Evolutionary conservation across 345 rosid genomes (phyloP), one percentile per base, ranked within the genome.

Genomic region (Eucalyptus sideroxylon): DNA sequence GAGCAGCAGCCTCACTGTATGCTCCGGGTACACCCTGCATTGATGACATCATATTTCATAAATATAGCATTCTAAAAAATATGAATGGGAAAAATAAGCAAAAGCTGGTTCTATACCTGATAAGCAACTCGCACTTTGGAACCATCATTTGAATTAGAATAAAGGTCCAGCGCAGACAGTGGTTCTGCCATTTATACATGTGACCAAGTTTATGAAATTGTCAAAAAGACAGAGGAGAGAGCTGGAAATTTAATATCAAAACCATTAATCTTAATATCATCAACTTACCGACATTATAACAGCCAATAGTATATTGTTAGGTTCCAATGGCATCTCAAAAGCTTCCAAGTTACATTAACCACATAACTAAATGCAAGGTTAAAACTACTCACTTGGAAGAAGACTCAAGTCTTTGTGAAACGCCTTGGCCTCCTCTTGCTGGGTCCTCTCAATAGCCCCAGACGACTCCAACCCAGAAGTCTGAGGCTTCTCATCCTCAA

Each of bases 11-110:
- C 95, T 98, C 99, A 50, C 98, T 94, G 89, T 96, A 97, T 50
- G 98, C 98, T 91, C 99, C 99, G 14, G 98, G 94, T 86, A 95
- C 91, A n/a, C 99, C 99, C 99, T 98, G 90, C 86, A 93, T 86
- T 86, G 26, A 83, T 50, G 86, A 92, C 89, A 31, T 56, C 69
- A 88, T 89, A 86, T 89, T 83, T 59, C 83, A 62, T 89, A 87
- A 90, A 90, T 55, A 72, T 55, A 50, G 60, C 60, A 50, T 23
- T 86, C 16, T 86, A 82, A 90, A 53, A 82, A 92, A 37, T 87
- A 77, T 40, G 72, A 27, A 82, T 65, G 42, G 86, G 77, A 87
- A 69, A 34, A 31, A 31, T 69, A 31, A 34, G 80, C 34, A 31
- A 34, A 34, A 34, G 37, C 37, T 34, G 37, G 37, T 34, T 34